Conservation (phyloP, 345 rosid genomes). For the Arabidopsis suecica region DNA sequence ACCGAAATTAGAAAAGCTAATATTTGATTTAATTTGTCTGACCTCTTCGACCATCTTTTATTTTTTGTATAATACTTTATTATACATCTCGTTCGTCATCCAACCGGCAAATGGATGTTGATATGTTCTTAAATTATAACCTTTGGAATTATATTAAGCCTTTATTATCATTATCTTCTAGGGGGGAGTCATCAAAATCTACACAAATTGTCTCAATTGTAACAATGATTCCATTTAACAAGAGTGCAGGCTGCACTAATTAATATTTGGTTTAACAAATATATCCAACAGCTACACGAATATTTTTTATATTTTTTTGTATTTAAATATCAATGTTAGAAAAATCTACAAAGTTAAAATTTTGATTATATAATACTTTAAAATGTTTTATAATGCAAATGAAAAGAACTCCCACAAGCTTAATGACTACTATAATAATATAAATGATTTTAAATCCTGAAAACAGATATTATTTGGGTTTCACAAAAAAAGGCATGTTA, state of each 20-base stretch:
- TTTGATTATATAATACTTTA: too few relatives aligned
- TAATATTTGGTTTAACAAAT: too few relatives aligned
- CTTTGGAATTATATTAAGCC: slow-evolving; percentile 14
- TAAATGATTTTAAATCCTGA: too few relatives aligned
- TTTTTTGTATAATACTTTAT: slow-evolving; percentile 13
- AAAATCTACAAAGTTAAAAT: too few relatives aligned
- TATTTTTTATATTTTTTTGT: not conserved
- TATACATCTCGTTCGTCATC: slow-evolving; percentile 24
- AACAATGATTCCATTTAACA: slow-evolving; percentile 5
- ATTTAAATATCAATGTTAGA: not conserved
- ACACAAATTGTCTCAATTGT: not conserved
- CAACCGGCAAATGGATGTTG: slow-evolving; percentile 42
- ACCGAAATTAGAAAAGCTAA: not conserved
- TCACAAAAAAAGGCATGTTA: not conserved
- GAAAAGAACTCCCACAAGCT: too few relatives aligned
- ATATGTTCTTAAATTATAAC: slow-evolving; percentile 31
- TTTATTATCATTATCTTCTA: slow-evolving; percentile 33
- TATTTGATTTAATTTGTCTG: slow-evolving; percentile 10
- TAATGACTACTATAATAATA: too few relatives aligned
- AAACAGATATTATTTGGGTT: too few relatives aligned
- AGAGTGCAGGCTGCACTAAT: too few relatives aligned
- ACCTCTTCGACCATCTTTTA: slow-evolving; percentile 28
- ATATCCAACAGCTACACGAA: too few relatives aligned
- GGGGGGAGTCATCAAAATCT: slow-evolving; percentile 28
- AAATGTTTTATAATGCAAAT: too few relatives aligned